Percentiles rank a stretch among this genome's conserved stretches.
Evolutionary conservation across 805 yeast genomes (phyloP).

Genomic region (Candida ortonii): DNA sequence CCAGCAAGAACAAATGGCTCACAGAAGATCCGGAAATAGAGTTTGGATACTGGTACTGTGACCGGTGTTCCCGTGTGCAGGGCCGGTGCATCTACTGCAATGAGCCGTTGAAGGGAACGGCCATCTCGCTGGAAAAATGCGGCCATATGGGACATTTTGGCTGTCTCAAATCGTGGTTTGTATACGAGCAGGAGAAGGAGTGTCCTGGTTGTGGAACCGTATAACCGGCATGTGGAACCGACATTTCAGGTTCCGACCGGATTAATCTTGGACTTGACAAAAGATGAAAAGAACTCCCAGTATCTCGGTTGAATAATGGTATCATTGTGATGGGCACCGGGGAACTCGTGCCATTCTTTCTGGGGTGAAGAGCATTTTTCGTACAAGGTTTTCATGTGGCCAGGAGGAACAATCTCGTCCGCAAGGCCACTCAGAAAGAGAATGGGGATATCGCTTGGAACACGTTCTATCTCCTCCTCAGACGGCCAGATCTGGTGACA

Average conservation of each 20-base stretch:
- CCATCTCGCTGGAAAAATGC: constrained; percentile 60
- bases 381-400: constrained; percentile 65
- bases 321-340: constrained; percentile 75
- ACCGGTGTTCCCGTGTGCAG: constrained; percentile 55
- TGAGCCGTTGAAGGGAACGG: constrained; percentile 70
- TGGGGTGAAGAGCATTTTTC: constrained; percentile 46
- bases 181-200: constrained; percentile 56
- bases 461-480: constrained; percentile 51
- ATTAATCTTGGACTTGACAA: constrained; percentile 43
- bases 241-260: constrained; percentile 31
- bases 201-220: constrained; percentile 76
- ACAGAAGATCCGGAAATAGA: constrained; percentile 29
- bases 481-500: constrained; percentile 86
- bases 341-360: constrained; percentile 55
- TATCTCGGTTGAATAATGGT: constrained; percentile 72
- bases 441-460: constrained; percentile 58
- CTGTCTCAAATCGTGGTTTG: constrained; percentile 77
- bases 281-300: constrained; percentile 67
- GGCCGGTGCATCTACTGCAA: constrained; percentile 77
- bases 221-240: too few relatives aligned
- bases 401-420: constrained; percentile 92
- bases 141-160: constrained; percentile 87
- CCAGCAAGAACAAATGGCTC: constrained; percentile 33
- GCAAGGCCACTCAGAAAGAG: constrained; percentile 67
- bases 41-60: constrained; percentile 86